Conservation (phyloP, 2,329 filamentous ascomycete genomes). For the Fusarium nelsonii region DNA sequence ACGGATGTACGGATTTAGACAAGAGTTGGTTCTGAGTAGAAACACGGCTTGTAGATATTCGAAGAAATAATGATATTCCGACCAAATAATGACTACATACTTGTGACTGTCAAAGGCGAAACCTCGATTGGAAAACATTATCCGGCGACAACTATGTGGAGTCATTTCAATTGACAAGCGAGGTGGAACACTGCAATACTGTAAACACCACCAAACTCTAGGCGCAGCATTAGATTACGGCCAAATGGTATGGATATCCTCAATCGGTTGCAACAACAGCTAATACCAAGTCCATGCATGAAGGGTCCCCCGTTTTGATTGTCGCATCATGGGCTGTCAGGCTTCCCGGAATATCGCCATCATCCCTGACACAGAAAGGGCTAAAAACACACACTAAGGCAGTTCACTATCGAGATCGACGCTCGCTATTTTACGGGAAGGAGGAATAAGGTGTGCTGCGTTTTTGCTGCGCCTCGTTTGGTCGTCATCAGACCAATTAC, state of each 20-base stretch:
- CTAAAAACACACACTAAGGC: constrained; percentile 16
- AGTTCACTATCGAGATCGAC: constrained; percentile 43
- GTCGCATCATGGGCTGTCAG: constrained; percentile 36
- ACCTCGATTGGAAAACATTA: constrained; percentile 15
- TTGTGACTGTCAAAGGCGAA: neutral
- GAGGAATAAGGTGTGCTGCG: constrained; percentile 31
- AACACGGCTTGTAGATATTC: neutral
- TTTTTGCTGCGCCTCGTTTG: constrained; percentile 35
- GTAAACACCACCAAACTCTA: neutral
- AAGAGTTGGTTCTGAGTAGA: constrained; percentile 6
- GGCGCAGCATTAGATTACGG: neutral
- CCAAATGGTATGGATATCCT: too few relatives aligned
- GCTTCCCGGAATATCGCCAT: constrained; percentile 15
- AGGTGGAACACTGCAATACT: constrained; percentile 5
- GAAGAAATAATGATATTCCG: neutral
- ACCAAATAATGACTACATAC: neutral
- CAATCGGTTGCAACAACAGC: neutral
- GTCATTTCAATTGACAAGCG: neutral
- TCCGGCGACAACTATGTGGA: neutral
- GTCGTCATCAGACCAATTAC: constrained; percentile 33
- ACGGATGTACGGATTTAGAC: constrained; percentile 32
- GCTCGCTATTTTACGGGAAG: constrained; percentile 13
- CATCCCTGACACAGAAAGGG: constrained; percentile 14
- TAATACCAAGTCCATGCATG: constrained; percentile 17
- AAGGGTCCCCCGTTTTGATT: constrained; percentile 34